Evolutionary conservation across 2,329 filamentous ascomycete genomes (phyloP).

Genomic region (Clarireedia sp.): DNA sequence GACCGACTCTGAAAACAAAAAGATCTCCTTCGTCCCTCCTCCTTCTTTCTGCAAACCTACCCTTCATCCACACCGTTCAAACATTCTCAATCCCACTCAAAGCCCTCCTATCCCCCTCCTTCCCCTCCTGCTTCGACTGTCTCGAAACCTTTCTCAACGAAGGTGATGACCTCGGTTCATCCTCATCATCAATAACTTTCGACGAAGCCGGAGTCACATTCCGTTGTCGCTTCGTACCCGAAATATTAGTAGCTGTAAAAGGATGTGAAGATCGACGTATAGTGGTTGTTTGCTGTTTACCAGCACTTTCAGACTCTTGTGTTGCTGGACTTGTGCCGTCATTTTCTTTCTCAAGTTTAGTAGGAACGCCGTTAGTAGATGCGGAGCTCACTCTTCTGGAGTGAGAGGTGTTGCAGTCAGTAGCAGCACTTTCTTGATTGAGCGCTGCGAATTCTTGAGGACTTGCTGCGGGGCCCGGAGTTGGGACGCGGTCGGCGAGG

Average conservation of each 20-base stretch:
- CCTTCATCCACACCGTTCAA: background rate
- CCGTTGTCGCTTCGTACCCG: slow-evolving; percentile 36
- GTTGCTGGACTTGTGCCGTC: background rate
- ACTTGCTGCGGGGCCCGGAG: background rate
- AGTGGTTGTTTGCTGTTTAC: background rate
- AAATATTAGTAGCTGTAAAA: slow-evolving; percentile 16
- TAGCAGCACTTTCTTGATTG: slow-evolving; percentile 2
- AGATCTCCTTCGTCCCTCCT: too few species aligned
- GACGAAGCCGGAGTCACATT: slow-evolving; percentile 39
- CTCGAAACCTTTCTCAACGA: slow-evolving; percentile 21
- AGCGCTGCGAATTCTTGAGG: background rate
- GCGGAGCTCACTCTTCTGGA: slow-evolving; percentile 4
- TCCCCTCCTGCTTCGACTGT: slow-evolving; percentile 9
- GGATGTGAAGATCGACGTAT: slow-evolving; percentile 15
- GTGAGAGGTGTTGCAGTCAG: background rate
- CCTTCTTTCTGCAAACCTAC: too few species aligned
- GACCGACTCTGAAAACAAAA: too few species aligned
- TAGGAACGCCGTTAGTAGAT: background rate
- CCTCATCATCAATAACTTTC: slow-evolving; percentile 41
- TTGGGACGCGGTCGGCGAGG: background rate
- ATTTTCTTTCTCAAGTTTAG: slow-evolving; percentile 2
- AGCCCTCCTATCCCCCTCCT: slow-evolving; percentile 14
- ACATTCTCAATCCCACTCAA: slow-evolving; percentile 23
- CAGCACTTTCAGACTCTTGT: background rate
- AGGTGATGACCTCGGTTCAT: slow-evolving; percentile 31